A percentile compares a stretch with the other conserved stretches of the same genome.
Conservation (phyloP, 768 basidiomycete species). For the Podaxis sp. region DNA sequence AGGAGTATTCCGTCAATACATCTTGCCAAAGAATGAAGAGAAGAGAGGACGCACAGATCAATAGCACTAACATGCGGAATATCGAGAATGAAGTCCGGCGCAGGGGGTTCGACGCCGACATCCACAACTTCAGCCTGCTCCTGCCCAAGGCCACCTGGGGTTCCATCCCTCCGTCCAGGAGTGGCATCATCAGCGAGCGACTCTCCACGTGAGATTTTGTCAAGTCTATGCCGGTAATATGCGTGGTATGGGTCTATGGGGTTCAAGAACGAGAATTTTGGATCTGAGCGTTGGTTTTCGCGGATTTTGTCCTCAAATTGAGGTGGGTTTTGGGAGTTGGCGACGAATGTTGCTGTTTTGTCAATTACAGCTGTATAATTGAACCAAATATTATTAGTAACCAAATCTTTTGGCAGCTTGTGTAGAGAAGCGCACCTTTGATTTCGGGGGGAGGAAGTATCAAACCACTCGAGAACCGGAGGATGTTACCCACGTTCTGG, state of each 20-base stretch:
- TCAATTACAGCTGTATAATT: slow-evolving; percentile 79
- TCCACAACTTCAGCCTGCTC: slow-evolving; percentile 53
- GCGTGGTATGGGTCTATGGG: slow-evolving; percentile 97
- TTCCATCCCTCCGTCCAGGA: slow-evolving; percentile 16
- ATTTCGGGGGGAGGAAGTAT: slow-evolving; percentile 97
- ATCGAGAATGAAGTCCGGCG: slow-evolving; percentile 80
- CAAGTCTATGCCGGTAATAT: slow-evolving; percentile 93
- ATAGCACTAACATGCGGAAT: slow-evolving; percentile 85
- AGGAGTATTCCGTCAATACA: slow-evolving; percentile 8
- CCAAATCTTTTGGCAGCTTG: background rate
- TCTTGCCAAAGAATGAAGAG: background rate
- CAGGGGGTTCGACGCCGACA: slow-evolving; percentile 73
- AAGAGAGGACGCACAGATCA: slow-evolving; percentile 72
- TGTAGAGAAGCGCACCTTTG: slow-evolving; percentile 57
- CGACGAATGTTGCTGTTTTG: slow-evolving; percentile 88
- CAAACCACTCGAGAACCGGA: slow-evolving; percentile 77
- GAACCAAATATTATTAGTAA: background rate
- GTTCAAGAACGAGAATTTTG: slow-evolving; percentile 98
- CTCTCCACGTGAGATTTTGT: slow-evolving; percentile 77
- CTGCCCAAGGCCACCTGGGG: slow-evolving; percentile 33
- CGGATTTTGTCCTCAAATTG: slow-evolving; percentile 97
- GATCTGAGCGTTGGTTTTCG: slow-evolving; percentile 93
- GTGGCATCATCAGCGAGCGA: slow-evolving; percentile 54
- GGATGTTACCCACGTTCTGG: slow-evolving; percentile 31
- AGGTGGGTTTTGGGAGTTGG: slow-evolving; percentile 89